Conservation (phyloP, 108 stramenopile species). For the Parietichytrium sp. region DNA sequence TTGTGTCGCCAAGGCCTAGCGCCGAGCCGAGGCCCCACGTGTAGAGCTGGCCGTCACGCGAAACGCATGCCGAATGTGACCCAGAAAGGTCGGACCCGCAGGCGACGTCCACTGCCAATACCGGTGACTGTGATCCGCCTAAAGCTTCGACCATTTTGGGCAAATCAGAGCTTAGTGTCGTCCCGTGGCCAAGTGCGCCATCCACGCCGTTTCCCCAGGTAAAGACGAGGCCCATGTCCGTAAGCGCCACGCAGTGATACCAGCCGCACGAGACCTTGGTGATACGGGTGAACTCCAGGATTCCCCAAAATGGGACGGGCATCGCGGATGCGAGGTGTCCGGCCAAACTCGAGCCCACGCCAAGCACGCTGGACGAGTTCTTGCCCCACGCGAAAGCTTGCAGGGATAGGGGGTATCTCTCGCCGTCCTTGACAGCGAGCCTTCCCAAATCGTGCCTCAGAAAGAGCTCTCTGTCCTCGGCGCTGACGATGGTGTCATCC, state of each 20-base stretch:
- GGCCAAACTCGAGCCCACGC: neutral
- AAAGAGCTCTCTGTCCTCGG: neutral
- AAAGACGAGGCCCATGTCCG: conserved; percentile 4
- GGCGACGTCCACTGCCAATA: neutral
- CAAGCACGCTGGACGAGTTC: neutral
- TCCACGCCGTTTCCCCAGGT: conserved; percentile 24
- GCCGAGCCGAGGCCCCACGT: conserved; percentile 6
- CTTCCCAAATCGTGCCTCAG: neutral
- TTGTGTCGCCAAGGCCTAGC: neutral
- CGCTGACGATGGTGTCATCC: neutral
- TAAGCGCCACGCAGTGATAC: conserved; percentile 29
- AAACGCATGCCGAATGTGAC: conserved; percentile 15
- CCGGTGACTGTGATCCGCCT: neutral
- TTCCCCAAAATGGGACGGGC: neutral
- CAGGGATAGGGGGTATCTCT: neutral
- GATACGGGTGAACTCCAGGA: conserved; percentile 3
- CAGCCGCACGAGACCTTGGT: neutral
- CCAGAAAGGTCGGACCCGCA: neutral
- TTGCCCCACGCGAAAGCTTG: neutral
- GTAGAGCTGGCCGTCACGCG: neutral
- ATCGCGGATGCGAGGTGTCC: neutral
- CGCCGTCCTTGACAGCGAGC: neutral
- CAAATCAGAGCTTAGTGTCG: neutral
- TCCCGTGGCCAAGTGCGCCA: conserved; percentile 12
- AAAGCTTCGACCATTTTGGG: neutral